phyloP scores from a whole-genome alignment of 306 rosid species.

The Ceratonia siliqua region DNA sequence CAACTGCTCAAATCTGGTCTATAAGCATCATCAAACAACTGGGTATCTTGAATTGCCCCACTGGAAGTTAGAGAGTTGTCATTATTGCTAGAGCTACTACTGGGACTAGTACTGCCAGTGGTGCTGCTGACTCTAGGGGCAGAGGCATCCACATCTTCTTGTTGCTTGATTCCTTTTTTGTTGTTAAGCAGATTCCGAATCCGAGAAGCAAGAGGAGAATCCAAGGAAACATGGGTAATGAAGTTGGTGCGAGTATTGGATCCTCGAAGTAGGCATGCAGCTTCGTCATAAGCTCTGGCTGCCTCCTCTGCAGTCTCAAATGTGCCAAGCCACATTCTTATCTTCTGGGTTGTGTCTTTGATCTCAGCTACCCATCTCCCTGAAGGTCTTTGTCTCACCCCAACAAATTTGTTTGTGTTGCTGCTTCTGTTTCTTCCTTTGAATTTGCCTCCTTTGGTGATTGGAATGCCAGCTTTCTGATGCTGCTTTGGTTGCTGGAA shows the following conservation, averaged over 20 bases:
- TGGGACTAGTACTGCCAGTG: not conserved
- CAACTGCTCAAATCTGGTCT: conserved; percentile 70
- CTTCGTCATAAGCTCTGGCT: conserved; percentile 88
- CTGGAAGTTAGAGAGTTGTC: conserved; percentile 29
- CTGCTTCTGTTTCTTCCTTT: conserved; percentile 51
- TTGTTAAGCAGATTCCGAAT: conserved; percentile 60
- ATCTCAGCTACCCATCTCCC: conserved; percentile 98
- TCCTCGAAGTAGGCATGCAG: conserved; percentile 89
- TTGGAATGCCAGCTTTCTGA: conserved; percentile 23
- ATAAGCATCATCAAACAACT: conserved; percentile 55
- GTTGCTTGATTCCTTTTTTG: conserved; percentile 34
- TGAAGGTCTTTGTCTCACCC: conserved; percentile 88
- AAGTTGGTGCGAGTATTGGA: conserved; percentile 85
- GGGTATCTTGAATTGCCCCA: conserved; percentile 18
- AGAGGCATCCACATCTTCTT: conserved; percentile 4
- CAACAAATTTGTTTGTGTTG: conserved; percentile 59
- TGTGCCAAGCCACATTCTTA: conserved; percentile 97
- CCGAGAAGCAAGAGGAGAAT: conserved; percentile 80
- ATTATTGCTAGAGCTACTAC: not conserved
- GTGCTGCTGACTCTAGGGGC: conserved; percentile 5
- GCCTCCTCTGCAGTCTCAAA: conserved; percentile 89
- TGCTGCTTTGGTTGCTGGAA: conserved; percentile 47
- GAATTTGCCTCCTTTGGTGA: conserved; percentile 37
- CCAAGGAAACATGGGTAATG: conserved; percentile 57
- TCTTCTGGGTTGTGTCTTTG: conserved; percentile 80